Percentiles rank a stretch among this genome's conserved stretches.
Conservation (phyloP, 225 moss, liverwort and hornwort species). For the Pleurozium schreberi region DNA sequence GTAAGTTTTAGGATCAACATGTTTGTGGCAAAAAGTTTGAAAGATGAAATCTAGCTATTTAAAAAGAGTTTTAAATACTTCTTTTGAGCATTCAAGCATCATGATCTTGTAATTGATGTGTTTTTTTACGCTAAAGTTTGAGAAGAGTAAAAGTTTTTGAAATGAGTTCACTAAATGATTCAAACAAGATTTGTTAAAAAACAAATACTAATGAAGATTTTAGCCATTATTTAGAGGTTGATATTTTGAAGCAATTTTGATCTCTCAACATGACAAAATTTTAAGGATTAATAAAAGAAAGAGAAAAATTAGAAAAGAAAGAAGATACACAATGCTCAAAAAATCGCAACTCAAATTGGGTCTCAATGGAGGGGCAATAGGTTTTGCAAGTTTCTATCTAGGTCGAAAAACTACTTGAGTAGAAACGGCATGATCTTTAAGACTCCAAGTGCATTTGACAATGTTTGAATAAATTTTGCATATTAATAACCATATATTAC, state of each 20-base stretch:
- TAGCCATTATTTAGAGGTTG: not conserved
- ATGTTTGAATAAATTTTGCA: not conserved
- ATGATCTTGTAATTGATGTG: too few species aligned
- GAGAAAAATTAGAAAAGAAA: not conserved
- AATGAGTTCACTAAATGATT: too few species aligned
- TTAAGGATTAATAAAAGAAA: accelerated
- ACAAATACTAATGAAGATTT: not conserved
- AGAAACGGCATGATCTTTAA: not conserved
- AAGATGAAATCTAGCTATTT: too few species aligned
- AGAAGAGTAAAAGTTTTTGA: too few species aligned
- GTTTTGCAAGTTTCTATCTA: not conserved
- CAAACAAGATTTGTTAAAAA: too few species aligned
- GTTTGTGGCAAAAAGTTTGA: too few species aligned
- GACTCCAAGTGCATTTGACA: not conserved
- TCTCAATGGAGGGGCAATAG: not conserved
- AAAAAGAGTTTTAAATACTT: too few species aligned
- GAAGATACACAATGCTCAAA: accelerated
- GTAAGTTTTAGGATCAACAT: too few species aligned
- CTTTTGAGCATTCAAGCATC: too few species aligned
- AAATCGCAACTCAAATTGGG: not conserved
- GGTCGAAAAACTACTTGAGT: not conserved
- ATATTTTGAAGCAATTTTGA: not conserved
- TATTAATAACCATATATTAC: not conserved
- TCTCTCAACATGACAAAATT: not conserved
- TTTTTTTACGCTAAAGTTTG: too few species aligned